Evolutionary conservation across 2,329 filamentous ascomycete genomes (phyloP).

Genomic region (Aspergillus hortae): DNA sequence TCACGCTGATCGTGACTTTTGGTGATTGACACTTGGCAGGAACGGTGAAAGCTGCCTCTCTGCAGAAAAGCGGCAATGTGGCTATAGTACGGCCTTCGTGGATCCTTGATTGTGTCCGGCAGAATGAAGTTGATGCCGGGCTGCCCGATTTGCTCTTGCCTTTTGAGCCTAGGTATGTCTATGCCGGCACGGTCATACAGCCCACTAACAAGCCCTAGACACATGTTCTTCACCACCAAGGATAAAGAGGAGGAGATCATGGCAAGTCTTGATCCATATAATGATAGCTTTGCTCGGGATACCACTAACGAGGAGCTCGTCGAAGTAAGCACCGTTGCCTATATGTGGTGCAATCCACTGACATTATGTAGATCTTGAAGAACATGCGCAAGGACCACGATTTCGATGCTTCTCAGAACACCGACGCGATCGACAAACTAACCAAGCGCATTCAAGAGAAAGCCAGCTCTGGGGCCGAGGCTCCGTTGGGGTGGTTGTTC

Average conservation of each 20-base stretch:
- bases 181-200: background rate
- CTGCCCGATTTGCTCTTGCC: conserved; percentile 60
- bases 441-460: conserved; percentile 53
- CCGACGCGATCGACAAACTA: conserved; percentile 53
- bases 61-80: conserved; percentile 67
- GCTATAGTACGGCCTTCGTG: conserved; percentile 77
- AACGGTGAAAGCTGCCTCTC: conserved; percentile 74
- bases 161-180: conserved; percentile 49
- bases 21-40: conserved; percentile 27
- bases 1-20: background rate
- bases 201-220: conserved; percentile 38
- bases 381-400: conserved; percentile 32
- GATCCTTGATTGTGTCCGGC: conserved; percentile 75
- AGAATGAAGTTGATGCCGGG: conserved; percentile 52
- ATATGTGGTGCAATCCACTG: background rate
- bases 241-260: conserved; percentile 53
- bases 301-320: conserved; percentile 61
- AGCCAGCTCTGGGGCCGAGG: conserved; percentile 28
- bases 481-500: conserved; percentile 48
- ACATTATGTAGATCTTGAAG: conserved; percentile 33
- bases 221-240: conserved; percentile 69
- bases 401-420: conserved; percentile 40
- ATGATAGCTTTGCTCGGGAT: conserved; percentile 79
- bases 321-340: conserved; percentile 25
- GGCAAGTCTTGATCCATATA: conserved; percentile 68